Conservation (phyloP, 2,329 filamentous ascomycete species). For the Xylaria sp. region DNA sequence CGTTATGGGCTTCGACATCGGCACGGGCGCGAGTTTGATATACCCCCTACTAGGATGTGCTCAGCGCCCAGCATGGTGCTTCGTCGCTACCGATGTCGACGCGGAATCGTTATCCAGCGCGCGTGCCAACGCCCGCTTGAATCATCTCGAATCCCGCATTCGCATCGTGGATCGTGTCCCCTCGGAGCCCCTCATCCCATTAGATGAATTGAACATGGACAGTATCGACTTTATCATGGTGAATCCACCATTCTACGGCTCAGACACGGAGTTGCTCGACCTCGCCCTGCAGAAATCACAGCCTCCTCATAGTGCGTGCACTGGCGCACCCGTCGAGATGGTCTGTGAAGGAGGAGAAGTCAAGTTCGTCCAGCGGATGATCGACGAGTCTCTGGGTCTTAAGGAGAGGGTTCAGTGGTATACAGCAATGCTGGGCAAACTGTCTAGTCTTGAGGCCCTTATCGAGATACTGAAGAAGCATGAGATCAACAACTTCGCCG, state of each 20-base stretch:
- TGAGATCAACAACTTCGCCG: slow-evolving; percentile 79
- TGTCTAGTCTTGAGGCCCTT: slow-evolving; percentile 71
- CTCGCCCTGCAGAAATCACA: slow-evolving; percentile 73
- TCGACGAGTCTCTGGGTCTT: slow-evolving; percentile 73
- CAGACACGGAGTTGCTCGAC: slow-evolving; percentile 71
- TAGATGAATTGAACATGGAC: slow-evolving; percentile 62
- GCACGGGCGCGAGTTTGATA: slow-evolving; percentile 90
- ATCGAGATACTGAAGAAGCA: slow-evolving; percentile 67
- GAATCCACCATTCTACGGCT: slow-evolving; percentile 95
- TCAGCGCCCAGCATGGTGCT: slow-evolving; percentile 74
- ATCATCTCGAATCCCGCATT: slow-evolving; percentile 72
- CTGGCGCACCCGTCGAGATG: slow-evolving; percentile 86
- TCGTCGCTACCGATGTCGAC: slow-evolving; percentile 84
- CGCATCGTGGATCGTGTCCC: slow-evolving; percentile 66
- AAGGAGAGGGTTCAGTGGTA: slow-evolving; percentile 81
- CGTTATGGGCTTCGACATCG: slow-evolving; percentile 81
- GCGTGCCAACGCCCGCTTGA: slow-evolving; percentile 71
- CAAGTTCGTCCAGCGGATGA: slow-evolving; percentile 75
- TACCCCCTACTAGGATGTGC: slow-evolving; percentile 84
- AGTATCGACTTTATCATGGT: slow-evolving; percentile 86
- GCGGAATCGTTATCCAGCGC: slow-evolving; percentile 73
- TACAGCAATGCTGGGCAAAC: slow-evolving; percentile 88
- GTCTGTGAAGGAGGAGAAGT: slow-evolving; percentile 81
- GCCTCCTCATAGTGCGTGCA: slow-evolving; percentile 77
- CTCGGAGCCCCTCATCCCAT: slow-evolving; percentile 68